phyloP scores from a whole-genome alignment of 1,139 yeast species.

The Yarrowia galli region DNA sequence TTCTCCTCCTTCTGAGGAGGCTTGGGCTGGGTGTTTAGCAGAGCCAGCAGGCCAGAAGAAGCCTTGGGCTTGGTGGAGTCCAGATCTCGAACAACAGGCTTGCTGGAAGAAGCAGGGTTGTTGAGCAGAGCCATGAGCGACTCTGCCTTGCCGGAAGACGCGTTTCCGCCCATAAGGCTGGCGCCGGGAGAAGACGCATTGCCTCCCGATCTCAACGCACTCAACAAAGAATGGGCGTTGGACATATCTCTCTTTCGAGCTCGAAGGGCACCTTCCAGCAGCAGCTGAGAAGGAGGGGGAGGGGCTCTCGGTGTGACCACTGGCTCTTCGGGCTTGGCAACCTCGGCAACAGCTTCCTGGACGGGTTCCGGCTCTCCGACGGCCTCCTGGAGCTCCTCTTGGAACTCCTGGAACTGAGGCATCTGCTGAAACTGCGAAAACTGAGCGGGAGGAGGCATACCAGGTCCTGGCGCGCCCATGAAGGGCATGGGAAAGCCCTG shows the following conservation, averaged over 20 bases:
- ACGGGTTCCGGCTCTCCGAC: neutral
- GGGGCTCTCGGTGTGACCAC: slow-evolving; percentile 10
- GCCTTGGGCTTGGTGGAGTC: slow-evolving; percentile 21
- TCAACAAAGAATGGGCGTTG: slow-evolving; percentile 23
- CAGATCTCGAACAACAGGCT: slow-evolving; percentile 18
- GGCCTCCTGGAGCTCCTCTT: slow-evolving; percentile 27
- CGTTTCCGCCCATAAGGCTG: neutral
- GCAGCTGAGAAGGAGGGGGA: slow-evolving; percentile 32
- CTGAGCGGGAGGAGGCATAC: slow-evolving; percentile 17
- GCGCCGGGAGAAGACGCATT: neutral
- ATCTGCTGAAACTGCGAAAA: slow-evolving; percentile 35
- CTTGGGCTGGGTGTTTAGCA: slow-evolving; percentile 25
- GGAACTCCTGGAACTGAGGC: slow-evolving; percentile 37
- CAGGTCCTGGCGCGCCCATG: slow-evolving; percentile 13
- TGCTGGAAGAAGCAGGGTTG: slow-evolving; percentile 12
- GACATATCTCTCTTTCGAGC: slow-evolving; percentile 28
- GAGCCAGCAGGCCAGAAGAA: slow-evolving; percentile 15
- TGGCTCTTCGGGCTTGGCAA: neutral
- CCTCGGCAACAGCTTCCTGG: neutral
- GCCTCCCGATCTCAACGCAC: slow-evolving; percentile 12
- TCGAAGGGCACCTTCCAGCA: slow-evolving; percentile 32
- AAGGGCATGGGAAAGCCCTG: slow-evolving; percentile 27
- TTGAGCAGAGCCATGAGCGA: slow-evolving; percentile 34
- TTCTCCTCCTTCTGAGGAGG: slow-evolving; percentile 9
- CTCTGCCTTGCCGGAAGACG: slow-evolving; percentile 7